Evolutionary conservation across 164 flowering plant genomes (phyloP), one percentile per base, ranked within the genome.

Genomic region (Macadamia integrifolia): DNA sequence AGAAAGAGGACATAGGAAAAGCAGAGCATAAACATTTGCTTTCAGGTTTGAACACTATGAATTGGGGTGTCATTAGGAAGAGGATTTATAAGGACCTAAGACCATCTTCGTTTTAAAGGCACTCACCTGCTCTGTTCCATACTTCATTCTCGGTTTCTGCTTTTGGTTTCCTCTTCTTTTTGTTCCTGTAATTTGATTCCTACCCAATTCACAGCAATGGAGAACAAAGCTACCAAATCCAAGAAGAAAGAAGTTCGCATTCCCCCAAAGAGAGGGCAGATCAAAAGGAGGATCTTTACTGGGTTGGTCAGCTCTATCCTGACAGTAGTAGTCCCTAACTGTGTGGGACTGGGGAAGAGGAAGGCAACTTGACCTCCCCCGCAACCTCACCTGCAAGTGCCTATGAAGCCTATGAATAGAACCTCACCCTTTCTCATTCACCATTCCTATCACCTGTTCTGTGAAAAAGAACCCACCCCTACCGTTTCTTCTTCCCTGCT

Each of bases 231-330:
- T 35, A 9, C 23, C 11, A 42, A 40, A 46, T 7, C 4, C 28
- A 28, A 28, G 40, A 50, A 44, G 61, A 64, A 31, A 57, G 57
- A 30, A 9, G 50, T 62, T 23, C 59, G 31, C 31, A 60, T 78
- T 32, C 78, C 71, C 9, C 82, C 82, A 1, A 66, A 32, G 48
- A 58, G 85, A 30, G 85, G 85, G 48, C 63, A 73, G 32, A 71
- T 81, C 68, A 79, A 77, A 60, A 76, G 64, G 64, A 73, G 59
- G 44, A 82, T 79, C 18, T 69, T 79, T 66, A 70, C 62, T 58
- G 64, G 53, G 70, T 13, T 82, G 13, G 29, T 17, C 69, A 76
- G 52, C 15, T 15, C 72, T 1, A 44, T 70, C 13, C 12, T 50
- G 8, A 56, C 74, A 15, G 62, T 58, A 15, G 62, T 58, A 57